Conservation (phyloP, 2,329 filamentous ascomycete genomes). For the Trichothecium roseum region DNA sequence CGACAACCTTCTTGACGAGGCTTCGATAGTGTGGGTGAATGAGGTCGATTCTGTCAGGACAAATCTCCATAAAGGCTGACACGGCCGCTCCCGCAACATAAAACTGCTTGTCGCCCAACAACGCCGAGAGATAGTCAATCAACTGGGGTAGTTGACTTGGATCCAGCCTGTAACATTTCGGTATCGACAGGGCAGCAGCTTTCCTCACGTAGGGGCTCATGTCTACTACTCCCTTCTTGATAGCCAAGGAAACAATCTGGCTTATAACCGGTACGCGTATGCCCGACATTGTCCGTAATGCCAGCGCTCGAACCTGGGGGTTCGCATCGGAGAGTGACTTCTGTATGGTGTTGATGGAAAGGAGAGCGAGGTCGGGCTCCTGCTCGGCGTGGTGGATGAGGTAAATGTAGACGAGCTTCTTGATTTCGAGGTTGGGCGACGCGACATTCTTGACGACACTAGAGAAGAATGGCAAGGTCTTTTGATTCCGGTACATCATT, state of each 20-base stretch:
- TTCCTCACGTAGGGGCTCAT: conserved; percentile 93
- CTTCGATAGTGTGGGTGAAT: conserved; percentile 83
- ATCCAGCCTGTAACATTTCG: conserved; percentile 90
- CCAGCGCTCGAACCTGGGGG: conserved; percentile 82
- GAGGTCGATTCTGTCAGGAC: conserved; percentile 76
- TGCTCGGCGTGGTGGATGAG: conserved; percentile 93
- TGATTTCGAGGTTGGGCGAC: conserved; percentile 85
- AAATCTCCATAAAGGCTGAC: conserved; percentile 78
- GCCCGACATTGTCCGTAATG: conserved; percentile 91
- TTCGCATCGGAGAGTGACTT: conserved; percentile 91
- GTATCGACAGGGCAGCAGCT: conserved; percentile 84
- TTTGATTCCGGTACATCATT: conserved; percentile 89
- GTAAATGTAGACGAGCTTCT: conserved; percentile 98
- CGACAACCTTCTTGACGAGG: conserved; percentile 80
- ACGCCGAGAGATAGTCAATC: conserved; percentile 64
- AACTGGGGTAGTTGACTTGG: conserved; percentile 77
- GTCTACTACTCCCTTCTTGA: conserved; percentile 86
- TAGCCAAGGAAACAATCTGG: conserved; percentile 90
- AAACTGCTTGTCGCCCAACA: conserved; percentile 88
- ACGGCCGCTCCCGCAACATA: conserved; percentile 94
- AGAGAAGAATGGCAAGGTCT: conserved; percentile 90
- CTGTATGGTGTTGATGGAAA: conserved; percentile 98
- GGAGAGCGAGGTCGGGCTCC: conserved; percentile 86
- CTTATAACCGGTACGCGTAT: conserved; percentile 97
- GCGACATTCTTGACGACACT: conserved; percentile 96